Evolutionary conservation across 2,329 filamentous ascomycete species (phyloP).

Genomic region (Dactylonectria macrodidyma): DNA sequence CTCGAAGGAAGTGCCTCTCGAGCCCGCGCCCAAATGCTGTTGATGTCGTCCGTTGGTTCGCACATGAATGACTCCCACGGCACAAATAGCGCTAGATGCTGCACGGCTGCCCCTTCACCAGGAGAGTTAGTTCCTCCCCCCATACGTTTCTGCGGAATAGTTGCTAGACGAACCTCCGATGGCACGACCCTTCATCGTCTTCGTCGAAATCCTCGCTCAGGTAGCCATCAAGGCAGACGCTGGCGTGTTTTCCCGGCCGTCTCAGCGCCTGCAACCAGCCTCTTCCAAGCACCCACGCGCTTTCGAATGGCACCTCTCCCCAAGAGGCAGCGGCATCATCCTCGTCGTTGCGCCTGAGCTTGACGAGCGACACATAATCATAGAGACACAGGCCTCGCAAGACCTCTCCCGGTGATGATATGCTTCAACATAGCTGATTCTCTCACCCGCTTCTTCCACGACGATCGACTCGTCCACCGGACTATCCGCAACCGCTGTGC

Average conservation of each 20-base stretch:
- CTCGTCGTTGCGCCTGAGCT: too few species aligned
- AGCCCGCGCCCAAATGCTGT: not conserved
- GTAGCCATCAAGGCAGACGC: too few species aligned
- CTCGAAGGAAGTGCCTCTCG: not conserved
- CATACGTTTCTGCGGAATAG: not conserved
- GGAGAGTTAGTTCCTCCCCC: not conserved
- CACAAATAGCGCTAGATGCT: not conserved
- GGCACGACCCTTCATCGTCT: not conserved
- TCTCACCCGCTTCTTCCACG: not conserved
- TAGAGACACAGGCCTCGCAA: not conserved
- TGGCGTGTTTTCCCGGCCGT: too few species aligned
- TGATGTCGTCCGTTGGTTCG: not conserved
- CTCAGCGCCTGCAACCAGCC: too few species aligned
- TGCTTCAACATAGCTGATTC: not conserved
- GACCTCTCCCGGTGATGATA: not conserved
- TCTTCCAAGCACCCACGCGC: too few species aligned
- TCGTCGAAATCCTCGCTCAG: not conserved
- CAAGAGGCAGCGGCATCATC: too few species aligned
- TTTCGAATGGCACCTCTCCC: too few species aligned
- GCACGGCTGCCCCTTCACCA: not conserved
- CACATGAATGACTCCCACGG: not conserved
- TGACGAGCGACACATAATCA: too few species aligned
- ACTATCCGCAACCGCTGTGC: too few species aligned
- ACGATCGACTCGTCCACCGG: not conserved
- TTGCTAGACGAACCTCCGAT: not conserved